Conservation (phyloP, 805 yeast genomes). For the Tetrapisispora iriomotensis region DNA sequence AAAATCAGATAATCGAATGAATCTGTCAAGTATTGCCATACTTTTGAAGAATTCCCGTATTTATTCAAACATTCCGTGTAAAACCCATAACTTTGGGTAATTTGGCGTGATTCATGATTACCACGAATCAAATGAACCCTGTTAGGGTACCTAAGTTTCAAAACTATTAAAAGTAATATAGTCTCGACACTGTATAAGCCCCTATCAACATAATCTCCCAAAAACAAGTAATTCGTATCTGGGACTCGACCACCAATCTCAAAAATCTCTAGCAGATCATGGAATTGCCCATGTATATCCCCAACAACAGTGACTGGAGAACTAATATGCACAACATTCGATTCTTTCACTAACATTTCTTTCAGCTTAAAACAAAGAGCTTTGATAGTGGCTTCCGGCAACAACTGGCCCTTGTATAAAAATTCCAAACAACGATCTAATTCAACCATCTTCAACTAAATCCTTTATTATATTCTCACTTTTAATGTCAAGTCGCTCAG, state of each 20-base stretch:
- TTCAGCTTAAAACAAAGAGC: conserved; percentile 75
- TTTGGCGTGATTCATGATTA: conserved; percentile 93
- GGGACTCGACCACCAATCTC: conserved; percentile 91
- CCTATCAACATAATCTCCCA: conserved; percentile 95
- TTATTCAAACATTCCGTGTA: conserved; percentile 89
- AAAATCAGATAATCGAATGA: conserved; percentile 84
- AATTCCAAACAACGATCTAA: conserved; percentile 64
- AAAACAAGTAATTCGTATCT: conserved; percentile 80
- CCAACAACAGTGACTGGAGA: conserved; percentile 95
- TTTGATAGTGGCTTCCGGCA: conserved; percentile 61
- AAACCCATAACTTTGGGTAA: conserved; percentile 94
- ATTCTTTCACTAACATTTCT: conserved; percentile 66
- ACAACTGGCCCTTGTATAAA: conserved; percentile 50
- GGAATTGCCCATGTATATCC: conserved; percentile 95
- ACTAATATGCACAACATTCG: conserved; percentile 74
- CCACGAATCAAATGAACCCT: conserved; percentile 81
- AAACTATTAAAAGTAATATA: conserved; percentile 66
- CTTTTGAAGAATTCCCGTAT: conserved; percentile 62
- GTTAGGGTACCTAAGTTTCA: conserved; percentile 80
- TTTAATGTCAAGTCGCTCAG: too few species aligned
- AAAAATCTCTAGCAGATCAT: conserved; percentile 85
- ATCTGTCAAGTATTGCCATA: conserved; percentile 87
- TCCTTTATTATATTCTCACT: too few species aligned
- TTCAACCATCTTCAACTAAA: conserved; percentile 29
- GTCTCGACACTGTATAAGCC: conserved; percentile 94